Conservation (phyloP, 2,329 filamentous ascomycete species). For the Aspergillus ustus region DNA sequence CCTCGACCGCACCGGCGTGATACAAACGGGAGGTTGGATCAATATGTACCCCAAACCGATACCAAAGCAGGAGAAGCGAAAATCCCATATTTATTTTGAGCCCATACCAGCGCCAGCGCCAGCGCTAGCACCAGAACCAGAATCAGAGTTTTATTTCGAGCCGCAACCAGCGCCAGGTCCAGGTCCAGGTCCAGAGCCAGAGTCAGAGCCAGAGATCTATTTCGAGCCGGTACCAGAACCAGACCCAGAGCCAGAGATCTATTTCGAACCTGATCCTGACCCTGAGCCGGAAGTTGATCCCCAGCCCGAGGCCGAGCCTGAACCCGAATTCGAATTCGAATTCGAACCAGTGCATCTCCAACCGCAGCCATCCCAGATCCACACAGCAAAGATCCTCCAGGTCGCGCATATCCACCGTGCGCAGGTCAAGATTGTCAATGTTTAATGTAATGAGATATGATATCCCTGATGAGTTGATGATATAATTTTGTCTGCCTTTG, state of each 20-base stretch:
- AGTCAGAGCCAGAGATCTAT: background rate
- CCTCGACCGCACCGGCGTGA: slow-evolving; percentile 78
- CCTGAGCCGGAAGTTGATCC: too few species aligned
- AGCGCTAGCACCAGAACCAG: too few species aligned
- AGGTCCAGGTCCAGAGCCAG: background rate
- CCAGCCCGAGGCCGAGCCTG: too few species aligned
- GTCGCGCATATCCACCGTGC: slow-evolving; percentile 20
- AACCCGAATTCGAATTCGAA: background rate
- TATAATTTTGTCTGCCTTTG: background rate
- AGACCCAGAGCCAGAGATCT: background rate
- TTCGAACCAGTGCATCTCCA: background rate
- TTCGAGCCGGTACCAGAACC: background rate
- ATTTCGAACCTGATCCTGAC: too few species aligned
- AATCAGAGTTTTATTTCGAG: background rate
- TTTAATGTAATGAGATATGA: slow-evolving; percentile 5
- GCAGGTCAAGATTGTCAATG: slow-evolving; percentile 21
- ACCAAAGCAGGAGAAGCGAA: too few species aligned
- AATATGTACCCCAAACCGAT: slow-evolving; percentile 64
- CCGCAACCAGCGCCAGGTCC: too few species aligned
- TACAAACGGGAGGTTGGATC: slow-evolving; percentile 51
- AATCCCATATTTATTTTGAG: too few species aligned
- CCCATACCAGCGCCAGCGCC: too few species aligned
- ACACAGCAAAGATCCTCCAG: slow-evolving; percentile 21
- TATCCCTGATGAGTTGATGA: background rate
- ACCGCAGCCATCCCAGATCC: slow-evolving; percentile 10